Evolutionary conservation across 805 yeast genomes (phyloP), one percentile per base, ranked within the genome.

Genomic region (Starmerella powellii): DNA sequence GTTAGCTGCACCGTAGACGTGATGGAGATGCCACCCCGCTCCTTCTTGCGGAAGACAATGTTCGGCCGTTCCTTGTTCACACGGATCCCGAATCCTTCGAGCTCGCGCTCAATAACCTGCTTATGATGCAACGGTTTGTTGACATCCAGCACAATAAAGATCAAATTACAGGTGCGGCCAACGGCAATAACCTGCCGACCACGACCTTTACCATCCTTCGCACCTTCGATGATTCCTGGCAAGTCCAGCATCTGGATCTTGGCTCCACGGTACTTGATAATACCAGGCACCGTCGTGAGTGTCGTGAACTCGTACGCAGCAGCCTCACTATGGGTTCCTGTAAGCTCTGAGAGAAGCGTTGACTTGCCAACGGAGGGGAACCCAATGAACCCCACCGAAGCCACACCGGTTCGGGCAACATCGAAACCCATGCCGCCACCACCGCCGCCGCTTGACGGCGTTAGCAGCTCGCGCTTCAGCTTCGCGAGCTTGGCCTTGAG

Each of bases 181-280:
- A 91, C 98, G 2, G 98, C 98, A 64, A 91, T 91, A 42, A 91
- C 98, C 65, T 91, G 98, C 58, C 94, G 75, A 55, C 98, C 97
- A 65, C 98, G 78, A 59, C 98, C 98, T 61, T 86, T 86, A 57
- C 97, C 97, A 59, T 85, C 95, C 45, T 91, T 75, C n/a, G 97
- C 97, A 49, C 97, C 97, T 61, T 84, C 85, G 44, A 88, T 88
- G 54, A 88, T 88, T 60, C 98, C 98, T 1, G 98, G 98, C 40
- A 88, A 66, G 71, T 88, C 98, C 32, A 88, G 88, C 94, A 91
- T 85, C 67, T 91, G 99, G 51, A 91, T 80, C 67, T 85, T 88
- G 40, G 98, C 97, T 57, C 99, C 99, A 54, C 87, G 84, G 59
- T 85, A 88, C 63, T 82, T 80, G 58, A 91, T 86, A 33, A 85